Evolutionary conservation across 768 basidiomycete species (phyloP).

Genomic region (Hortiboletus campestris): DNA sequence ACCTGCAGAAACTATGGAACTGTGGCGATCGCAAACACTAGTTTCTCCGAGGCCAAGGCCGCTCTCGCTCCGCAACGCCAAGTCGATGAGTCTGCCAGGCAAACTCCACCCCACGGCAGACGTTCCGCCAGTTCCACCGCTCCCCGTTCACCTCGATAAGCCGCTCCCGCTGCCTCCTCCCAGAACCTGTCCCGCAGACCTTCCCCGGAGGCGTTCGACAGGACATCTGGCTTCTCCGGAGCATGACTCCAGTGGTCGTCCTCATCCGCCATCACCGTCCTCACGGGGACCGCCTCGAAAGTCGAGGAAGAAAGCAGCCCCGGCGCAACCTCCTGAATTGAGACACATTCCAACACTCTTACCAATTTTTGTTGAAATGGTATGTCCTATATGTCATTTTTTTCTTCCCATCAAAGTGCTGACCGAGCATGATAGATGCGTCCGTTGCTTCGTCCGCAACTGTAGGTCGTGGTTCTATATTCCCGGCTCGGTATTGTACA

Average conservation of each 20-base stretch:
- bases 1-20: not conserved
- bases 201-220: slow-evolving; percentile 17
- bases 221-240: slow-evolving; percentile 5
- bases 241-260: not conserved
- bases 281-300: slow-evolving; percentile 23
- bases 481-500: not conserved
- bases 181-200: slow-evolving; percentile 10
- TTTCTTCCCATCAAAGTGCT: not conserved
- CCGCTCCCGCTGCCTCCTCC: slow-evolving; percentile 40
- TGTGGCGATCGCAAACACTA: slow-evolving; percentile 6
- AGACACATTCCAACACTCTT: slow-evolving; percentile 75
- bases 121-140: slow-evolving; percentile 42
- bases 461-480: slow-evolving; percentile 1
- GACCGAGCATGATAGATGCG: slow-evolving; percentile 32
- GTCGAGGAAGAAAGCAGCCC: slow-evolving; percentile 43
- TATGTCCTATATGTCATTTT: slow-evolving; percentile 35
- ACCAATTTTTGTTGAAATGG: slow-evolving; percentile 91
- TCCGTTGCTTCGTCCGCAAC: slow-evolving; percentile 28
- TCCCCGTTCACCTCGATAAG: slow-evolving; percentile 36
- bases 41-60: slow-evolving; percentile 30
- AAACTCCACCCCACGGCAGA: slow-evolving; percentile 31
- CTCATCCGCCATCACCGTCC: slow-evolving; percentile 5
- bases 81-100: slow-evolving; percentile 41
- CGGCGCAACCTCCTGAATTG: slow-evolving; percentile 73
- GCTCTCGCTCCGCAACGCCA: slow-evolving; percentile 45